A percentile compares a stretch with the other conserved stretches of the same genome.
Evolutionary conservation across 1,284 basidiomycete species (phyloP).

Genomic region (Macrocystidia cucumis): DNA sequence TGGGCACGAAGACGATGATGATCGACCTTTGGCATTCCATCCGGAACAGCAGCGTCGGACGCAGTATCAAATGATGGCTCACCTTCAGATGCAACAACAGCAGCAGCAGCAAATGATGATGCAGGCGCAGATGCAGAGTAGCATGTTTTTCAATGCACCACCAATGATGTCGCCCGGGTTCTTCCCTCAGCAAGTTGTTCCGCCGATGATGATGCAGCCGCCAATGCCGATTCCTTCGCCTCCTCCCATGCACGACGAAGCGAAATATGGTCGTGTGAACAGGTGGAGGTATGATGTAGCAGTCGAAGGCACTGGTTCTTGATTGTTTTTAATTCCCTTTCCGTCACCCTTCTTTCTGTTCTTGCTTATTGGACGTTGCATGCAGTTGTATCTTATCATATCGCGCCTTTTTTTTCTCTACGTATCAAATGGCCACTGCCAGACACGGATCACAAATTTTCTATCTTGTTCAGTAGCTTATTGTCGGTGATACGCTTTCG

Average conservation of each 20-base stretch:
- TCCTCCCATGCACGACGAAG: slow-evolving; percentile 52
- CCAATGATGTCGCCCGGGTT: slow-evolving; percentile 58
- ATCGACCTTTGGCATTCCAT: slow-evolving; percentile 62
- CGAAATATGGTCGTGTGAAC: slow-evolving; percentile 65
- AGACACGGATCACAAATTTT: no score
- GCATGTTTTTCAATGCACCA: slow-evolving; percentile 57
- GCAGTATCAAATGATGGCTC: slow-evolving; percentile 63
- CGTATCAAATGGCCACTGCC: no score
- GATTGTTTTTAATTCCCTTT: no score
- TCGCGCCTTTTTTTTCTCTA: no score
- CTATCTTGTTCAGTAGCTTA: no score
- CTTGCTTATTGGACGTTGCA: no score
- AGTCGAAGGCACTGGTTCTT: slow-evolving; percentile 49
- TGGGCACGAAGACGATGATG: slow-evolving; percentile 47
- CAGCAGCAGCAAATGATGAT: slow-evolving; percentile 67
- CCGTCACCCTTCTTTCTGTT: no score
- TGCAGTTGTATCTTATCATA: no score
- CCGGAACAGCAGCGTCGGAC: slow-evolving; percentile 70
- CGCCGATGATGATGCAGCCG: slow-evolving; percentile 42
- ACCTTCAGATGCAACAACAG: slow-evolving; percentile 48
- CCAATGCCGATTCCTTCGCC: slow-evolving; percentile 49
- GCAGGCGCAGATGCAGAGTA: slow-evolving; percentile 67
- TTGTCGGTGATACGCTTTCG: no score
- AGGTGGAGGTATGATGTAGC: slow-evolving; percentile 73
- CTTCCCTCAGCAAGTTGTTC: slow-evolving; percentile 46